These are phyloP conservation scores for Sindora glabra DNA, from an alignment of 306 rosid genomes.

Conservation along the genomic window DNA sequence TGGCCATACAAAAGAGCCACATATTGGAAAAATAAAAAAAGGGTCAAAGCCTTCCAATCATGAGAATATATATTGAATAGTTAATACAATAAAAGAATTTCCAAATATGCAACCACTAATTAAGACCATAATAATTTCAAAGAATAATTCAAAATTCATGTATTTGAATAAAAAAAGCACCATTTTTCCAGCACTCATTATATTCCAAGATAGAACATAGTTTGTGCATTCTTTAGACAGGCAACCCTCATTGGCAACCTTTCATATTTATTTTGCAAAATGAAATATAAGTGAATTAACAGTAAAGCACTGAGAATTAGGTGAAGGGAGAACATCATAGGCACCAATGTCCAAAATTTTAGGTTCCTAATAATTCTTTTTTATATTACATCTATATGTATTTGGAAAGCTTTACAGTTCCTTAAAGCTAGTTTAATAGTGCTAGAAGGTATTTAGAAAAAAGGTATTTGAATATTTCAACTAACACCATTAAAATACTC, in stretches of 20 bases:
- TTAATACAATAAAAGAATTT: slow-evolving; percentile 4
- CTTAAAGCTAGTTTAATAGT: no score
- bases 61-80: slow-evolving; percentile 12
- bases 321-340: slow-evolving; percentile 77
- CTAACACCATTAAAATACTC: no score
- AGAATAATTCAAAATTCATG: neutral
- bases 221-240: slow-evolving; percentile 2
- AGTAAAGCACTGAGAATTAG: slow-evolving; percentile 19
- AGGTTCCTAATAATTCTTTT: no score
- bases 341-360: no score
- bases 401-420: no score
- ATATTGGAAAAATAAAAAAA: no score
- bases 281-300: slow-evolving; percentile 15
- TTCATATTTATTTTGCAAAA: slow-evolving; percentile 2
- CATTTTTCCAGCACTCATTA: slow-evolving; percentile 15
- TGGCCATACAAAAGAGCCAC: no score
- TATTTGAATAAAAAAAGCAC: slow-evolving; percentile 25
- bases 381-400: no score
- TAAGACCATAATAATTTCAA: neutral
- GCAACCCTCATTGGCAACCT: slow-evolving; percentile 16
- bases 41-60: no score
- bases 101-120: slow-evolving; percentile 6
- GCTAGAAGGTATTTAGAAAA: no score
- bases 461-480: no score
- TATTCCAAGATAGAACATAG: slow-evolving; percentile 18